Conservation (phyloP, 495 filamentous ascomycete species). For the Penicillium taxi region DNA sequence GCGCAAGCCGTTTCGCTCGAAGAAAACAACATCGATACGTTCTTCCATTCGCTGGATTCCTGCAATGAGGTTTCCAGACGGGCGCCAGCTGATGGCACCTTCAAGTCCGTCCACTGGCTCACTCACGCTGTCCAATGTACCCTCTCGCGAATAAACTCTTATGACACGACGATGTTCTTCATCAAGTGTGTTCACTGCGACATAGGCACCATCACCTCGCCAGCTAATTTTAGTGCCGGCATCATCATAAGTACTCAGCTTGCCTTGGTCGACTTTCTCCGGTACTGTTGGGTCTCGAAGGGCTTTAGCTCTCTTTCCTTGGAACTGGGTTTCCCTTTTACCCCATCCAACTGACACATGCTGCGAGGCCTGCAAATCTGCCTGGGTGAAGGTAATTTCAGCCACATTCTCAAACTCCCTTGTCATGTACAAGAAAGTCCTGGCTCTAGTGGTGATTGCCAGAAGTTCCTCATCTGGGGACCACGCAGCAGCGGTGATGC, state of each 20-base stretch:
- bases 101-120: constrained; percentile 90
- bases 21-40: constrained; percentile 80
- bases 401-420: constrained; percentile 77
- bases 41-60: constrained; percentile 65
- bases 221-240: constrained; percentile 67
- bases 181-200: constrained; percentile 77
- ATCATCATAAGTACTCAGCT: constrained; percentile 64
- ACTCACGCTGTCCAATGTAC: constrained; percentile 79
- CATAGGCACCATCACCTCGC: constrained; percentile 88
- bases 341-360: constrained; percentile 99
- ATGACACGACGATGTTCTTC: constrained; percentile 60
- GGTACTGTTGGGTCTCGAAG: constrained; percentile 90
- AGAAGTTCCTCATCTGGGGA: constrained; percentile 91
- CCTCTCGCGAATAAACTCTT: constrained; percentile 84
- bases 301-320: constrained; percentile 84
- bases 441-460: constrained; percentile 67
- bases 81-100: constrained; percentile 82
- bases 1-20: constrained; percentile 89
- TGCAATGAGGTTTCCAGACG: constrained; percentile 81
- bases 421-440: constrained; percentile 87
- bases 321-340: constrained; percentile 95
- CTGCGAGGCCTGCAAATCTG: constrained; percentile 79
- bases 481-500: constrained; percentile 85
- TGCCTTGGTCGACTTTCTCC: constrained; percentile 81
- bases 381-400: constrained; percentile 57